phyloP scores from a whole-genome alignment of 768 basidiomycete genomes.

The Lenzites betulinus region DNA sequence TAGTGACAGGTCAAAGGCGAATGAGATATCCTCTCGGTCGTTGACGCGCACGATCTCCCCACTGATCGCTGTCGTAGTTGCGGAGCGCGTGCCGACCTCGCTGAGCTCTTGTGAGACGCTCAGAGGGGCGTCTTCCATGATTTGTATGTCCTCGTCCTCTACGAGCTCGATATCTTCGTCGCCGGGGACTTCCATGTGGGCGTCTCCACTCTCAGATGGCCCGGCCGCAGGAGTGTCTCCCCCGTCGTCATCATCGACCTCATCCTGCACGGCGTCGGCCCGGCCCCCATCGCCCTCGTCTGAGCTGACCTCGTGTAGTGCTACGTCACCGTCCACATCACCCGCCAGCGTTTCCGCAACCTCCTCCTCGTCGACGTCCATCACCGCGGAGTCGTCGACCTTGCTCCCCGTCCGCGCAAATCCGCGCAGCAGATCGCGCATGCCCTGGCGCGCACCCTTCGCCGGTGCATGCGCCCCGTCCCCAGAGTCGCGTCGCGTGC shows the following conservation, averaged over 20 bases:
- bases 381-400: constrained; percentile 25
- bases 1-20: constrained; percentile 13
- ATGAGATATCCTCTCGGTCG: constrained; percentile 4
- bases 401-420: constrained; percentile 57
- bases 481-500: constrained; percentile 16
- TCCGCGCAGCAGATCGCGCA: constrained; percentile 50
- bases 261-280: neutral
- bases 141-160: too few species aligned
- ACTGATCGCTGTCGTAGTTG: neutral
- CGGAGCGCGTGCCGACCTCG: neutral
- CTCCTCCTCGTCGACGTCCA: constrained; percentile 27
- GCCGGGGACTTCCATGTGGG: constrained; percentile 24
- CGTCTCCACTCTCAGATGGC: constrained; percentile 18
- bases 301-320: neutral
- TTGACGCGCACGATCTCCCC: constrained; percentile 20
- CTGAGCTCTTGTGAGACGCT: neutral
- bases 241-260: neutral
- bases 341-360: constrained; percentile 23
- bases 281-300: neutral
- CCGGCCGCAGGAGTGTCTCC: constrained; percentile 17
- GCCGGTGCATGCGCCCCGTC: constrained; percentile 1
- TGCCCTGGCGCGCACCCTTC: constrained; percentile 30
- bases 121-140: too few species aligned
- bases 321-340: neutral
- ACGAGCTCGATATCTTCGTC: neutral